Percentiles rank a stretch among this genome's conserved stretches.
Evolutionary conservation across 1,139 yeast genomes (phyloP).

Genomic region (Lodderomyces orthopsilosis): DNA sequence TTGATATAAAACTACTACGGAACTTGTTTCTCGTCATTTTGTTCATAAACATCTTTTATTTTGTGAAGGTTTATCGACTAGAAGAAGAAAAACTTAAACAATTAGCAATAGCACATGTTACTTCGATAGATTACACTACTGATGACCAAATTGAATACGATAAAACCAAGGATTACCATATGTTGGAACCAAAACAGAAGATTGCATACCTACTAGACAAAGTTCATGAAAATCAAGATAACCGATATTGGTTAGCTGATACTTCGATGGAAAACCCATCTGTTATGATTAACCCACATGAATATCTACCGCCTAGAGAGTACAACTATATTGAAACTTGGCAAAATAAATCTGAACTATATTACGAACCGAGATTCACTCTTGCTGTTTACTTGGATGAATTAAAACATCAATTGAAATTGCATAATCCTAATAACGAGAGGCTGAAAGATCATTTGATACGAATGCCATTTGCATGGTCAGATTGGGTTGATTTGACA

Average conservation of each 20-base stretch:
- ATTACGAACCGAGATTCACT: constrained; percentile 27
- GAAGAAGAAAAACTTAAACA: constrained; percentile 20
- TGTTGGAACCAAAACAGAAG: constrained; percentile 21
- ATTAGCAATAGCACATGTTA: constrained; percentile 20
- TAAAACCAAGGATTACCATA: constrained; percentile 16
- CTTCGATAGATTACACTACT: constrained; percentile 19
- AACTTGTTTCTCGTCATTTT: constrained; percentile 21
- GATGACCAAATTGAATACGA: constrained; percentile 23
- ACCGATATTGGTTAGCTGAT: constrained; percentile 30
- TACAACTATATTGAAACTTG: constrained; percentile 13
- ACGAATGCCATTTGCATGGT: constrained; percentile 36
- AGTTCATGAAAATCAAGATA: constrained; percentile 21
- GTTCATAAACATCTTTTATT: constrained; percentile 23
- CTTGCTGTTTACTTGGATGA: constrained; percentile 23
- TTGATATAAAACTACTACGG: constrained; percentile 19
- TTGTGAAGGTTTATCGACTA: constrained; percentile 20
- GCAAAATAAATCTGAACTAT: constrained; percentile 17
- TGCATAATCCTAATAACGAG: constrained; percentile 18
- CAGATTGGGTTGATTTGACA: constrained; percentile 30
- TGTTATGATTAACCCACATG: constrained; percentile 20
- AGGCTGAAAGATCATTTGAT: constrained; percentile 18
- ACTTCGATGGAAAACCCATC: constrained; percentile 23
- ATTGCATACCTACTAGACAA: constrained; percentile 22
- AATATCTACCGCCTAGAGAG: constrained; percentile 18
- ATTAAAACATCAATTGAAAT: constrained; percentile 16